Conservation (phyloP, 495 filamentous ascomycete genomes). For the Delitschia confertaspora region DNA sequence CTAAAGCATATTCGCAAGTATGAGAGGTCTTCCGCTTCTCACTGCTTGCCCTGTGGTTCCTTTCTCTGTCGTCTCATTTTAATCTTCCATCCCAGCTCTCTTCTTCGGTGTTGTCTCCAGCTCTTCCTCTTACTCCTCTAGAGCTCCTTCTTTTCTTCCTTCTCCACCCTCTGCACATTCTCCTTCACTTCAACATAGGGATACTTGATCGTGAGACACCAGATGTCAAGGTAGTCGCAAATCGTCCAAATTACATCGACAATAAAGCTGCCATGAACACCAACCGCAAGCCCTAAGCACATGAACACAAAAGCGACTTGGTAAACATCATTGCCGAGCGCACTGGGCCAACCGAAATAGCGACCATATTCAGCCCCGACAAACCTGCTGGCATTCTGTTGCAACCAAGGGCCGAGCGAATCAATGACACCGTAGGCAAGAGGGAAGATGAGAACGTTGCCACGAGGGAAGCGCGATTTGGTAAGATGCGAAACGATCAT, state of each 20-base stretch:
- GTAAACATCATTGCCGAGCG: slow-evolving; percentile 63
- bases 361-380: too few relatives aligned
- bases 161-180: slow-evolving; percentile 2
- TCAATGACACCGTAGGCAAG: slow-evolving; percentile 68
- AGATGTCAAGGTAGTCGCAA: slow-evolving; percentile 96
- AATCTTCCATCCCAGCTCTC: too few relatives aligned
- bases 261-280: slow-evolving; percentile 92
- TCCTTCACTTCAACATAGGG: slow-evolving; percentile 33
- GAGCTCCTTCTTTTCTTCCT: slow-evolving; percentile 22
- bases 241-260: slow-evolving; percentile 94
- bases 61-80: too few relatives aligned
- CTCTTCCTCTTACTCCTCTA: too few relatives aligned
- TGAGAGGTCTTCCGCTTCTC: too few relatives aligned
- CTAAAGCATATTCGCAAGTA: too few relatives aligned
- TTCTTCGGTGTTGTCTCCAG: too few relatives aligned
- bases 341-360: slow-evolving; percentile 75
- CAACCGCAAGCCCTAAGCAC: slow-evolving; percentile 68
- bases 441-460: slow-evolving; percentile 65
- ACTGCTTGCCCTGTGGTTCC: too few relatives aligned
- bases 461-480: slow-evolving; percentile 75
- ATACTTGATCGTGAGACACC: slow-evolving; percentile 95
- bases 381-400: slow-evolving; percentile 47
- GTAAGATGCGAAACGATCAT: slow-evolving; percentile 92
- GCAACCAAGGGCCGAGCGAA: slow-evolving; percentile 58
- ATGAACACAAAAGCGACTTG: slow-evolving; percentile 80